Evolutionary conservation across 139 green algal species (phyloP).

Genomic region (Chlorella vulgaris): DNA sequence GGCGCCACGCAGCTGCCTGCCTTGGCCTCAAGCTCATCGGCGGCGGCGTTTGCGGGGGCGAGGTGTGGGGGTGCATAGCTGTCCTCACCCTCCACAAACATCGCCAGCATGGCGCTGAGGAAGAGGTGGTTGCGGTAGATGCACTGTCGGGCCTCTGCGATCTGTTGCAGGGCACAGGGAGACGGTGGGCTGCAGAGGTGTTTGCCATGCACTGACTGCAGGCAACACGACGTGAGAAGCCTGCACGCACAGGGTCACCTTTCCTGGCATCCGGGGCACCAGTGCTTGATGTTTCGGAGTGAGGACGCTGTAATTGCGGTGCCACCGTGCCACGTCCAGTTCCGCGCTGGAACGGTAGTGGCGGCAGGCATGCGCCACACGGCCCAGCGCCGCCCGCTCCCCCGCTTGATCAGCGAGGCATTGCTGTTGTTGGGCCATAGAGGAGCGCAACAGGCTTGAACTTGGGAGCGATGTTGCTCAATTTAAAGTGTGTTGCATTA

Average conservation of each 20-base stretch:
- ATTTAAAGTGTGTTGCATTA: too few relatives aligned
- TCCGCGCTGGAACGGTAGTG: slow-evolving; percentile 62
- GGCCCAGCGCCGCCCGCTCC: slow-evolving; percentile 38
- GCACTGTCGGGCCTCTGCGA: slow-evolving; percentile 21
- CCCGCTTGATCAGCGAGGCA: background rate
- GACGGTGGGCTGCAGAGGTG: too few relatives aligned
- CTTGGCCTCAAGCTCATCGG: slow-evolving; percentile 18
- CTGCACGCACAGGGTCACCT: too few relatives aligned
- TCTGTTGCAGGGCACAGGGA: background rate
- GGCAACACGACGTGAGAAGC: background rate
- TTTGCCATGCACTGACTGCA: too few relatives aligned
- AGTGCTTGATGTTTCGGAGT: background rate
- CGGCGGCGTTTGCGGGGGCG: slow-evolving; percentile 27
- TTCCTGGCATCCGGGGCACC: slow-evolving; percentile 13
- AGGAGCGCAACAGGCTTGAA: background rate
- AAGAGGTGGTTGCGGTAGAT: slow-evolving; percentile 74
- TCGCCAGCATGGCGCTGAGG: slow-evolving; percentile 53
- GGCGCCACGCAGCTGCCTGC: slow-evolving; percentile 9
- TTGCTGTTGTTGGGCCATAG: background rate
- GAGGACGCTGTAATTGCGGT: slow-evolving; percentile 66
- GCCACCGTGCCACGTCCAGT: slow-evolving; percentile 77
- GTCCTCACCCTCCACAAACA: slow-evolving; percentile 14
- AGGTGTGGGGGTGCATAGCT: slow-evolving; percentile 21
- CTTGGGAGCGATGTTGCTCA: too few relatives aligned
- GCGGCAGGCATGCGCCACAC: slow-evolving; percentile 75